Evolutionary conservation across 106 monocot species (phyloP).

Genomic region (Acorus calamus): DNA sequence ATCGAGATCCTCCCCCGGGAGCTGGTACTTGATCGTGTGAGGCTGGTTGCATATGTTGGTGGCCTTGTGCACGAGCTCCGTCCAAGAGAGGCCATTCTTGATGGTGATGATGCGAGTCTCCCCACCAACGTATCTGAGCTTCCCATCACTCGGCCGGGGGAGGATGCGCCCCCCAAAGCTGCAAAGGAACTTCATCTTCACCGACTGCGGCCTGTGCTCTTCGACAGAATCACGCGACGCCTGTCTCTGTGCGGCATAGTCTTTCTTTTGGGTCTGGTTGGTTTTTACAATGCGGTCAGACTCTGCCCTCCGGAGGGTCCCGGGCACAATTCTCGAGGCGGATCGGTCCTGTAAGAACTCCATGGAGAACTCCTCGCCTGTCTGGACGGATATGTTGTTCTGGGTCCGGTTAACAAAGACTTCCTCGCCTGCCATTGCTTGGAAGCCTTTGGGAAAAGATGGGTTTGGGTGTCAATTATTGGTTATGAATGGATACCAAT

Average conservation of each 20-base stretch:
- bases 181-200: conserved; percentile 80
- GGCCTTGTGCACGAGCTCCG: conserved; percentile 66
- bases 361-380: conserved; percentile 59
- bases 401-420: conserved; percentile 18
- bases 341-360: conserved; percentile 53
- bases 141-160: conserved; percentile 84
- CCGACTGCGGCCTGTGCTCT: conserved; percentile 28
- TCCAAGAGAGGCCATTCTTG: conserved; percentile 37
- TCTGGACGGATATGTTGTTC: conserved; percentile 43
- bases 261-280: too few relatives aligned
- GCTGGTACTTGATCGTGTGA: conserved; percentile 86
- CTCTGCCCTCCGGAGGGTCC: conserved; percentile 23
- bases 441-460: conserved; percentile 14
- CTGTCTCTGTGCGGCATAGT: too few relatives aligned
- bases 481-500: too few relatives aligned
- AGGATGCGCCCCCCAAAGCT: conserved; percentile 97
- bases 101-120: conserved; percentile 73
- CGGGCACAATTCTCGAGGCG: conserved; percentile 5
- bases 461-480: not conserved
- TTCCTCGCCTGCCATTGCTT: conserved; percentile 6
- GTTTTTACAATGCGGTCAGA: conserved; percentile 18
- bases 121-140: conserved; percentile 85
- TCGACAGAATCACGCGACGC: not conserved
- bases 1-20: conserved; percentile 94
- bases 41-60: conserved; percentile 49